Evolutionary conservation across 1,284 basidiomycete genomes (phyloP).

Genomic region (Sutorius eximius): DNA sequence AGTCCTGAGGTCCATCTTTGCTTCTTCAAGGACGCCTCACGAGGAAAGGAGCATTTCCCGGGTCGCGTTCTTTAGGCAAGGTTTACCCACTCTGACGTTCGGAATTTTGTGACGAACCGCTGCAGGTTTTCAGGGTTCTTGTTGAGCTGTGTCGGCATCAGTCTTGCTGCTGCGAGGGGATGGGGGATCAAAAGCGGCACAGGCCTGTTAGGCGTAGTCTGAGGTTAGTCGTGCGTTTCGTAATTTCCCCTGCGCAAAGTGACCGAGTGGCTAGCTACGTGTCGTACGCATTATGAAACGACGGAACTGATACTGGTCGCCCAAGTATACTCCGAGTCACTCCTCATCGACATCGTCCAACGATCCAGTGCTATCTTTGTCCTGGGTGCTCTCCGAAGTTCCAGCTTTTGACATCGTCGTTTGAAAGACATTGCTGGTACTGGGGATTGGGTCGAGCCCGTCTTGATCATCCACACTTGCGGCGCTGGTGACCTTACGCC

Average conservation of each 20-base stretch:
- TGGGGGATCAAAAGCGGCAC: conserved; percentile 63
- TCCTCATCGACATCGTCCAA: conserved; percentile 60
- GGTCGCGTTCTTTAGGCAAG: conserved; percentile 78
- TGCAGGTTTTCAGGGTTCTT: conserved; percentile 75
- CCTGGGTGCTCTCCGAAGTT: conserved; percentile 12
- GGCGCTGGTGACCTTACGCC: conserved; percentile 54
- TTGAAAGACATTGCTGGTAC: conserved; percentile 12
- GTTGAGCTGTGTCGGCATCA: conserved; percentile 75
- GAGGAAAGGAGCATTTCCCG: conserved; percentile 81
- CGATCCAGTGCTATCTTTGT: conserved; percentile 59
- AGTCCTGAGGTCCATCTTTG: conserved; percentile 75
- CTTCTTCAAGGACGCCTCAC: conserved; percentile 72
- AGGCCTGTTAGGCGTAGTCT: conserved; percentile 62
- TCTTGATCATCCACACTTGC: conserved; percentile 42
- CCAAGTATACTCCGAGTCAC: conserved; percentile 38
- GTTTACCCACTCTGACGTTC: background rate
- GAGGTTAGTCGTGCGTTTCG: background rate
- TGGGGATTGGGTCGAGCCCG: conserved; percentile 27
- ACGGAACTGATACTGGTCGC: background rate
- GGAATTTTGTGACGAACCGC: background rate
- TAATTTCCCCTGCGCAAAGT: background rate
- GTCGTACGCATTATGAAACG: conserved; percentile 1
- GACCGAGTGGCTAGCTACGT: background rate
- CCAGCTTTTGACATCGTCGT: conserved; percentile 14
- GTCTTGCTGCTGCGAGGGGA: conserved; percentile 66